Conservation (phyloP, 352 stramenopile species). For the Phytopythium helicoides region DNA sequence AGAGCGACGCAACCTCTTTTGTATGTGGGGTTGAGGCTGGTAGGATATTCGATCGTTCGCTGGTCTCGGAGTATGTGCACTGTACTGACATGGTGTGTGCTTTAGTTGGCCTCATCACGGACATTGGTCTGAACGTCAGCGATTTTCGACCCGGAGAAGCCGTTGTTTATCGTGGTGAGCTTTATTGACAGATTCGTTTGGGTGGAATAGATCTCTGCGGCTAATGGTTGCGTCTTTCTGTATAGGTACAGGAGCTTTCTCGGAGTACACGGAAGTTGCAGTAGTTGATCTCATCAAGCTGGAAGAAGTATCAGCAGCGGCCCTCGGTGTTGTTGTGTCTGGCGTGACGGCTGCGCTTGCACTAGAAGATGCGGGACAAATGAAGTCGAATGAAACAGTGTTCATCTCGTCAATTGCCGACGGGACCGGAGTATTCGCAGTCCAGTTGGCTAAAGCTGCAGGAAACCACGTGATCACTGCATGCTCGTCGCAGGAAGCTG, state of each 20-base stretch:
- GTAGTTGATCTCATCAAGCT: slow-evolving; percentile 35
- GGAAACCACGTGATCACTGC: slow-evolving; percentile 84
- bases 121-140: no score
- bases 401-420: slow-evolving; percentile 57
- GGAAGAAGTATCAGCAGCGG: slow-evolving; percentile 10
- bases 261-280: slow-evolving; percentile 43
- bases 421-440: slow-evolving; percentile 79
- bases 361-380: slow-evolving; percentile 50
- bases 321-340: slow-evolving; percentile 33
- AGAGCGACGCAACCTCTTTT: slow-evolving; percentile 58
- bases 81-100: no score
- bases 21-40: slow-evolving; percentile 41
- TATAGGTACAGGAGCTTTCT: no score
- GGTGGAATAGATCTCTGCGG: no score
- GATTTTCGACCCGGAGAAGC: no score
- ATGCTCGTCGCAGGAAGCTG: no score
- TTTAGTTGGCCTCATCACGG: no score
- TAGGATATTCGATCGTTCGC: no score
- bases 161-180: no score
- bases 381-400: slow-evolving; percentile 57
- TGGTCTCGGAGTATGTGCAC: no score
- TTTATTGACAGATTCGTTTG: no score
- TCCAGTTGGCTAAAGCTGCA: slow-evolving; percentile 83
- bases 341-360: slow-evolving; percentile 41
- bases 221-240: no score